A percentile compares a stretch with the other conserved stretches of the same genome.
phyloP scores from a whole-genome alignment of 75 land plant species.

The Cupressus sempervirens region DNA sequence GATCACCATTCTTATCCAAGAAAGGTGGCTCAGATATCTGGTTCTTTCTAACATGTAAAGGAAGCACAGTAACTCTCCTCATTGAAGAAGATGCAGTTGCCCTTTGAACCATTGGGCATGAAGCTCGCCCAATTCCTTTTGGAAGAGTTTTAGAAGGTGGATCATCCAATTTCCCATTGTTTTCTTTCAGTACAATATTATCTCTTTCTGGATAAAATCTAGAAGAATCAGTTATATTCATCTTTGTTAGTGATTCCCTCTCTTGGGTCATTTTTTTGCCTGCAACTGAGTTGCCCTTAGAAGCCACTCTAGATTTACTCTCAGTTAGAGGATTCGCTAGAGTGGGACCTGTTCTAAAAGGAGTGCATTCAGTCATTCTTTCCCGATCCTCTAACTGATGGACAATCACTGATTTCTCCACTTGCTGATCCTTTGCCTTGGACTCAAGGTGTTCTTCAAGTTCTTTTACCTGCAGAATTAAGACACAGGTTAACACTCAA shows the following conservation, averaged over 20 bases:
- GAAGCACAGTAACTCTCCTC: constrained; percentile 1
- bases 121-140: not conserved
- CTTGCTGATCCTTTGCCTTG: constrained; percentile 28
- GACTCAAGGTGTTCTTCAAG: constrained; percentile 50
- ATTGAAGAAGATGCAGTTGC: not conserved
- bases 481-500: not conserved
- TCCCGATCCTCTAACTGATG: not conserved
- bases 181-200: not conserved
- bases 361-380: not conserved
- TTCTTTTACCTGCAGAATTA: constrained; percentile 46
- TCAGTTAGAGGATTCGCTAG: not conserved
- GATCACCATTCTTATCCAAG: constrained; percentile 1
- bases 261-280: not conserved
- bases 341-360: not conserved
- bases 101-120: constrained; percentile 1
- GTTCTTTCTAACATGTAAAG: not conserved
- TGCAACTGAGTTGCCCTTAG: not conserved
- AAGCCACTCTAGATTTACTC: not conserved
- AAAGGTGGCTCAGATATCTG: not conserved
- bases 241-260: constrained; percentile 10
- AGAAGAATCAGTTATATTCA: not conserved
- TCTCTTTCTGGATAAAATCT: not conserved
- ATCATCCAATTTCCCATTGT: constrained; percentile 6
- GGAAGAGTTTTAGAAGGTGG: not conserved
- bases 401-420: not conserved